phyloP scores from a whole-genome alignment of 306 rosid species.

The Citrullus mucosospermus region DNA sequence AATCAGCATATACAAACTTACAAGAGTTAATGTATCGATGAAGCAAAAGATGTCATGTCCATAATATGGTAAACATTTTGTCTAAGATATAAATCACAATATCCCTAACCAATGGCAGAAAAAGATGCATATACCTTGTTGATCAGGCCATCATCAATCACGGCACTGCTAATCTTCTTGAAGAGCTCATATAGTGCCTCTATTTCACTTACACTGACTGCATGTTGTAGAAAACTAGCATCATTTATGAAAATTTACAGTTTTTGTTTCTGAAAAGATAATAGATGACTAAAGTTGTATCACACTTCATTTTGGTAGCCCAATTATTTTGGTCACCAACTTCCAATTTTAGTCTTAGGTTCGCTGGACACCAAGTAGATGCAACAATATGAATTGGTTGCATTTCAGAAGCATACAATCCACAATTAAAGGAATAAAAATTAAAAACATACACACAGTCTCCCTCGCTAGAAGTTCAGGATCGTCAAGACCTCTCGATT shows the following conservation, averaged over 20 bases:
- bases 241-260: background rate
- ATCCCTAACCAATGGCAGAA: background rate
- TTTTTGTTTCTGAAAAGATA: background rate
- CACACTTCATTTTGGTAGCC: background rate
- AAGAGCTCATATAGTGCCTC: slow-evolving; percentile 97
- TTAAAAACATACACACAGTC: slow-evolving; percentile 67
- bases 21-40: background rate
- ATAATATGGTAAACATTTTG: background rate
- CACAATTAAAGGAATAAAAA: slow-evolving; percentile 7
- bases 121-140: slow-evolving; percentile 53
- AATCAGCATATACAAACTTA: background rate
- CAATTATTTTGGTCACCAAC: background rate
- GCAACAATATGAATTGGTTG: background rate
- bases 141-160: slow-evolving; percentile 89
- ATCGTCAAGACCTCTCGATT: slow-evolving; percentile 73
- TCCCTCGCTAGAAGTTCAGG: slow-evolving; percentile 84
- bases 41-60: background rate
- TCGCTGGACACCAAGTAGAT: background rate
- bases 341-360: background rate
- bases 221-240: slow-evolving; percentile 13
- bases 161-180: slow-evolving; percentile 94
- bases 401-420: background rate
- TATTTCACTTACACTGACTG: slow-evolving; percentile 97
- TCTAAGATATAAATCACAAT: background rate
- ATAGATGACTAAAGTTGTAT: background rate